Evolutionary conservation across 2,329 filamentous ascomycete genomes (phyloP), one percentile per base, ranked within the genome.

Genomic region (Phoma sp.): DNA sequence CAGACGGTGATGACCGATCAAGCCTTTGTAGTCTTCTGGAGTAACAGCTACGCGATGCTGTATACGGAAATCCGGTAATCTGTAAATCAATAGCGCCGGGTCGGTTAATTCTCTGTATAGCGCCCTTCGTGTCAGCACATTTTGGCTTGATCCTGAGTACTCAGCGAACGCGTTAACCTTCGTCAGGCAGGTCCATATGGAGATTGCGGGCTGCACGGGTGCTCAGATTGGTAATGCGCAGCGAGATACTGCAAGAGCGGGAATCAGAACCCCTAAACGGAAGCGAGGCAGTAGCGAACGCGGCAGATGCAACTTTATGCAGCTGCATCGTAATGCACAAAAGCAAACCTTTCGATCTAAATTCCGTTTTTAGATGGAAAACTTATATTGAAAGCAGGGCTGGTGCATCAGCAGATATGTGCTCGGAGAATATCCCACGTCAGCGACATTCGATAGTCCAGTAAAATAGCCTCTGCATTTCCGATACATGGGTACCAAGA

Each of bases 141-240:
- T 22, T 22, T 43, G 25, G 6, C 31, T 52, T 38, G 15, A 37
- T 24, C n/a, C n/a, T 24, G 21, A 17, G 17, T 32, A 13, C 36
- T 48, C 31, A 40, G 45, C 31, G 40, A 45, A 45, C 35, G 29
- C 27, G 19, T 31, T 17, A 27, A 15, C 3, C 40, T 50, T 19
- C 9, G 44, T 49, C n/a, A 55, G 51, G 51, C 43, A 55, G 45
- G 51, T 17, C 51, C 19, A 21, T 45, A 35, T 49, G 40, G 45
- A 55, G 19, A 55, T 25, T 45, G 27, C 40, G 45, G 51, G 40
- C 40, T 35, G 51, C 45, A 40, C 27, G 19, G 22, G 17, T 31
- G 27, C 32, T 22, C 4, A 13, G 17, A 25, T 50, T 22, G 40
- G 29, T 31, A 6, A 31, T 29, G 8, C 36, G 22, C 35, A 40